Evolutionary conservation across 768 basidiomycete genomes (phyloP).

Genomic region (Imleria badia): DNA sequence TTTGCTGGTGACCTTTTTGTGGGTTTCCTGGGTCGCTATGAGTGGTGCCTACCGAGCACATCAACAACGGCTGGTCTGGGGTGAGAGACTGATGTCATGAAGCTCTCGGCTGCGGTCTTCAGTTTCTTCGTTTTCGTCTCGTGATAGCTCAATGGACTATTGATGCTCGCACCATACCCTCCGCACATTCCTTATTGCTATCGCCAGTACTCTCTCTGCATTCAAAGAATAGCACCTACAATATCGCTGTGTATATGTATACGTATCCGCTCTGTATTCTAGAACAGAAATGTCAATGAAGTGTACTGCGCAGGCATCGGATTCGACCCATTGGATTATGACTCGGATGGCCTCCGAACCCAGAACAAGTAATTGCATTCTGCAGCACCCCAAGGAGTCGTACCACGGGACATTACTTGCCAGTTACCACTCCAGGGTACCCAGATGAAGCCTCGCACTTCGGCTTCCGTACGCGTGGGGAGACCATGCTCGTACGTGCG

Average conservation of each 20-base stretch:
- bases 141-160: background rate
- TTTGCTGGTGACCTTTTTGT: constrained; percentile 56
- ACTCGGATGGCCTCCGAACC: constrained; percentile 63
- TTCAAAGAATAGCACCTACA: background rate
- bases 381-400: constrained; percentile 45
- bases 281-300: background rate
- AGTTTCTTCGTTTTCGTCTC: background rate
- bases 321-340: background rate
- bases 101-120: background rate
- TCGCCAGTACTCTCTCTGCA: background rate
- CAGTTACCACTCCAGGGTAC: constrained; percentile 69
- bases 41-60: constrained; percentile 73
- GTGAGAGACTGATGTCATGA: constrained; percentile 74
- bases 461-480: constrained; percentile 67
- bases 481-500: constrained; percentile 44
- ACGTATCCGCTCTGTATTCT: constrained; percentile 18
- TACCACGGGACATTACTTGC: constrained; percentile 62
- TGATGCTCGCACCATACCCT: background rate
- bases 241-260: constrained; percentile 8
- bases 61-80: constrained; percentile 75
- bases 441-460: constrained; percentile 78
- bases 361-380: constrained; percentile 83
- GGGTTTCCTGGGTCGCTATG: constrained; percentile 59
- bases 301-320: background rate
- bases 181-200: background rate